Evolutionary conservation across 352 stramenopile genomes (phyloP).

Genomic region (Saprolegnia diclina): DNA sequence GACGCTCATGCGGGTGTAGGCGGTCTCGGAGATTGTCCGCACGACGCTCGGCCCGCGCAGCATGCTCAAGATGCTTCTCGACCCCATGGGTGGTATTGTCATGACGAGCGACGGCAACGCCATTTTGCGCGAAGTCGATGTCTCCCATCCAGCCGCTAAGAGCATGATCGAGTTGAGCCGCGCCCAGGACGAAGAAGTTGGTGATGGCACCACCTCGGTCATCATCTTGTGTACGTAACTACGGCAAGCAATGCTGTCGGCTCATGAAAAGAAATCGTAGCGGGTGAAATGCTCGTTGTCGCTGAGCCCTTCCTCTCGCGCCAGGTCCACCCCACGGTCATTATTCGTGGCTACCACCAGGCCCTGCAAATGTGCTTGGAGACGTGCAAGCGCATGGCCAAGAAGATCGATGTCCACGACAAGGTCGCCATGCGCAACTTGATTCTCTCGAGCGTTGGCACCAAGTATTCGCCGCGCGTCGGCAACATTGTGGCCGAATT

Average conservation of each 20-base stretch:
- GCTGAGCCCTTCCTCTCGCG: conserved; percentile 95
- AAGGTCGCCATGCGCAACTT: conserved; percentile 93
- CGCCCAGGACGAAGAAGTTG: conserved; percentile 99
- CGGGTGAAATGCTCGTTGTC: conserved; percentile 95
- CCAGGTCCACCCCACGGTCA: conserved; percentile 98
- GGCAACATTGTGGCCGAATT: conserved; percentile 97
- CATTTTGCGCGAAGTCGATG: conserved; percentile 98
- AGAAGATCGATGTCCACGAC: conserved; percentile 94
- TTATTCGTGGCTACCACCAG: conserved; percentile 94
- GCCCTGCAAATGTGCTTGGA: conserved; percentile 83
- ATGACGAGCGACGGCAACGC: conserved; percentile 99
- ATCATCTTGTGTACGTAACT: conserved; percentile 92
- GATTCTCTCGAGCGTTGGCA: conserved; percentile 96
- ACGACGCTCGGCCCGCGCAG: conserved; percentile 97
- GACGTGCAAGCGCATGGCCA: conserved; percentile 90
- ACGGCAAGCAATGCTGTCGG: not conserved
- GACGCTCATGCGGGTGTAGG: conserved; percentile 34
- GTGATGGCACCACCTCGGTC: conserved; percentile 99
- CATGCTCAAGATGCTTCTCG: conserved; percentile 99
- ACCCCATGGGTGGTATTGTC: conserved; percentile 99
- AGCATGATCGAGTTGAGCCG: conserved; percentile 99
- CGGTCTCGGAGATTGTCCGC: conserved; percentile 97
- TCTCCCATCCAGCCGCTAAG: conserved; percentile 97
- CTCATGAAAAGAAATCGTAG: conserved; percentile 32
- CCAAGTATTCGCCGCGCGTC: conserved; percentile 97